A percentile compares a stretch with the other conserved stretches of the same genome.
phyloP scores from a whole-genome alignment of 2,329 filamentous ascomycete genomes.

The Blastomyces emzantsi region DNA sequence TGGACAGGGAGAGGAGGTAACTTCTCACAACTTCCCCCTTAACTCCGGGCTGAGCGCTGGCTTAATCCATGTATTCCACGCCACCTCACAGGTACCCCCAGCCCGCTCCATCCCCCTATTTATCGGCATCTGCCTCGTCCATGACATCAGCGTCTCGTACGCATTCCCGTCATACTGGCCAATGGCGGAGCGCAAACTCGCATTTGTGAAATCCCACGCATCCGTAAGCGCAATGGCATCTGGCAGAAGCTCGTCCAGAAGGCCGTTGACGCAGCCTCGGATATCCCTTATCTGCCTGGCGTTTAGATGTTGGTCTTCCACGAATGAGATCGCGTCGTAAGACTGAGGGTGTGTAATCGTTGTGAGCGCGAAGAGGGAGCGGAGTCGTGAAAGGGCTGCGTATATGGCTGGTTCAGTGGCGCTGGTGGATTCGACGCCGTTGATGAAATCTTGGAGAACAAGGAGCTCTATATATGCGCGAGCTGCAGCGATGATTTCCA shows the following conservation, averaged over 20 bases:
- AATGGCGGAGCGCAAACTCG: conserved; percentile 18
- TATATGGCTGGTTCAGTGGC: conserved; percentile 11
- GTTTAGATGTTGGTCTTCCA: conserved; percentile 20
- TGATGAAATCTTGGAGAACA: conserved; percentile 20
- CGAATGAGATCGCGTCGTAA: conserved; percentile 22
- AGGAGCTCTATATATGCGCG: conserved; percentile 23
- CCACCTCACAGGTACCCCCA: conserved; percentile 14
- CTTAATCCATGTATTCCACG: conserved; percentile 17
- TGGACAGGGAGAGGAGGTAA: not conserved
- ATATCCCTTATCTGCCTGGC: conserved; percentile 16
- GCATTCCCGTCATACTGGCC: conserved; percentile 19
- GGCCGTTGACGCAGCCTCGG: conserved; percentile 11
- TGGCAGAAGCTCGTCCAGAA: conserved; percentile 18
- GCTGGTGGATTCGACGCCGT: conserved; percentile 5
- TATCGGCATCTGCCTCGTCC: conserved; percentile 24
- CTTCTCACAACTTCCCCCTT: conserved; percentile 16
- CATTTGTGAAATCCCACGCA: conserved; percentile 22
- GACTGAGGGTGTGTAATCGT: conserved; percentile 21
- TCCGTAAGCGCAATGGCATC: conserved; percentile 21
- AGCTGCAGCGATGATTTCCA: conserved; percentile 21
- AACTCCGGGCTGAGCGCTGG: conserved; percentile 14
- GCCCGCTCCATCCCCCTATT: conserved; percentile 17
- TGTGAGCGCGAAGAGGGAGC: conserved; percentile 17
- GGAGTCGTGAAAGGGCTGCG: conserved; percentile 13
- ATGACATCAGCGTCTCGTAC: conserved; percentile 20